These are phyloP conservation scores for Solanum pimpinellifolium DNA, from an alignment of 257 asterid genomes.

Conservation along the genomic window DNA sequence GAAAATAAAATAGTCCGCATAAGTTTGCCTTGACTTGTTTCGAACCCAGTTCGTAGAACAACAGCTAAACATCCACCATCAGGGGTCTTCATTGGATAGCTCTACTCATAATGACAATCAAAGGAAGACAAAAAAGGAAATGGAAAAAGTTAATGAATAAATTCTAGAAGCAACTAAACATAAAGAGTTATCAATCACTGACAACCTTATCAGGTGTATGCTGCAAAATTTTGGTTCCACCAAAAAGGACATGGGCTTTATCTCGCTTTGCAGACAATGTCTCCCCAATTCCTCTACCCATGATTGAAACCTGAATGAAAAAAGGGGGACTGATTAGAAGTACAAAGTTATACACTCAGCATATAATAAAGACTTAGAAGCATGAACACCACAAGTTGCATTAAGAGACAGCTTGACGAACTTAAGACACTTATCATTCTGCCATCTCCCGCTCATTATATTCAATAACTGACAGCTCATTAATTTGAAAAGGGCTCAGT, in stretches of 20 bases:
- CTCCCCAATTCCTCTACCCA: slow-evolving; percentile 70
- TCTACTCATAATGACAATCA: slow-evolving; percentile 27
- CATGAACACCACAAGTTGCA: neutral
- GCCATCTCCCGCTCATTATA: neutral
- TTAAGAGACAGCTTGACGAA: neutral
- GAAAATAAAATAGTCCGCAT: slow-evolving; percentile 98
- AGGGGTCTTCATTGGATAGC: slow-evolving; percentile 81
- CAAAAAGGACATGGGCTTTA: slow-evolving; percentile 89
- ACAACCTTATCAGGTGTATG: slow-evolving; percentile 91
- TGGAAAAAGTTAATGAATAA: neutral
- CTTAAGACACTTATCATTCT: neutral
- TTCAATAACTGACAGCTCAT: neutral
- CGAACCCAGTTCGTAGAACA: slow-evolving; percentile 95
- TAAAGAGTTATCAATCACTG: neutral
- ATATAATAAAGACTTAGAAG: neutral
- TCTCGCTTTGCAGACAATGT: slow-evolving; percentile 73
- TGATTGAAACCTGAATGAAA: slow-evolving; percentile 60
- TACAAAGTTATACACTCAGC: neutral
- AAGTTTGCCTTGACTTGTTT: slow-evolving; percentile 97
- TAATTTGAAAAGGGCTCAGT: neutral
- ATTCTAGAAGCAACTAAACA: neutral
- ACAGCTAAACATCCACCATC: slow-evolving; percentile 99
- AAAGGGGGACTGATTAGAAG: neutral
- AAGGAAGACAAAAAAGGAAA: neutral
- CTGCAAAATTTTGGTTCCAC: slow-evolving; percentile 95